Base-by-base conservation (phyloP, 2,329 filamentous ascomycete genomes). In the Emmonsiellopsis sp. region DNA sequence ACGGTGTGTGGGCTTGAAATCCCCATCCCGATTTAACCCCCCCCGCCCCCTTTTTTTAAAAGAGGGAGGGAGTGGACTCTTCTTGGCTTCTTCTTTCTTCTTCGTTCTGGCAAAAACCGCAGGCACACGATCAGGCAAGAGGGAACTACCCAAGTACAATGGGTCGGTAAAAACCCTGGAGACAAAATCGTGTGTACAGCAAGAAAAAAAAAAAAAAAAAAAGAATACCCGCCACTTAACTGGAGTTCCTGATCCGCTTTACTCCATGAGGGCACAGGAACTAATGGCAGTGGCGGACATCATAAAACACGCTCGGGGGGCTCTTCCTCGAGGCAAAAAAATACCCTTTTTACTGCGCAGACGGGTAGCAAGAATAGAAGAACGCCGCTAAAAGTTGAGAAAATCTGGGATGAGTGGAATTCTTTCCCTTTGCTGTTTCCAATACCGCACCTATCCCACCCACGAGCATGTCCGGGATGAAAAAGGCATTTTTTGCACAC, bases 261-360 rank as follows among this genome's bases (percentile, higher is more conserved):
- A 51, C 62, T 62, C 69, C 59, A 69, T 73, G 70, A 70, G 67
- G 69, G 68, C 47, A 62, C 41, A 63, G 69, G 66, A 70, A 70
- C 69, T 63, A 73, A 73, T 71, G 71, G 70, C 71, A 65, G 64
- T 64, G 70, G 70, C 65, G 60, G 54, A 73, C 66, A 71, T 15
- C 16, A 13, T 35, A 3, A n/a, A 7, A 16, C 13, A n/a, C 38
- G 13, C 11, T 13, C 20, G 20, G 20, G 20, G 20, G 20, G 20
- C 5, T 26, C 20, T 26, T 26, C 20, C 20, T 26, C 20, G 20
- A 26, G 20, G 20, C 20, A 26, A 26, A 26, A 26, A 26, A 26
- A 26, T n/a, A 26, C 5, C 3, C 20, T 26, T 26, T 26, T 26
- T 26, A 26, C 20, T 26, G 20, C 20, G 20, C 20, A 26, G 20